Percentiles rank a stretch among this genome's conserved stretches.
Evolutionary conservation across 176 grass and related monocot species (phyloP).

Genomic region (Rhipidocladum racemiflorum): DNA sequence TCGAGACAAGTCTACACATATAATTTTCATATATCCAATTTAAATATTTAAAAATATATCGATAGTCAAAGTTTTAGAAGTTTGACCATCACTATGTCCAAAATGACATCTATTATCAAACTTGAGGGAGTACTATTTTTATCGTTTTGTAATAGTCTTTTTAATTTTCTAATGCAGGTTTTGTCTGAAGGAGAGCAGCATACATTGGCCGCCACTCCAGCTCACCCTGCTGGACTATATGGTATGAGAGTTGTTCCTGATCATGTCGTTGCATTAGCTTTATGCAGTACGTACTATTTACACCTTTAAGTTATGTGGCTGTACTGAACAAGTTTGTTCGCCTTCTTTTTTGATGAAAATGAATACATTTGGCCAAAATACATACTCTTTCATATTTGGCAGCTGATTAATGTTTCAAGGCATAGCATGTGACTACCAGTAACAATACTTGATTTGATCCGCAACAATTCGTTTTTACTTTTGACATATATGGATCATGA

Average conservation of each 20-base stretch:
- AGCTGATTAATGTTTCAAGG: slow-evolving; percentile 1
- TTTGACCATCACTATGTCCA: too few species aligned
- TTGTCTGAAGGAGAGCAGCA: slow-evolving; percentile 66
- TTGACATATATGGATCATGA: neutral
- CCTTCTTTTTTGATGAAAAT: neutral
- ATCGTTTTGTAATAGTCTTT: neutral
- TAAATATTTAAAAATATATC: too few species aligned
- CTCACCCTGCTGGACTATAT: slow-evolving; percentile 74
- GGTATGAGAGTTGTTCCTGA: slow-evolving; percentile 32
- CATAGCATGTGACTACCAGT: neutral
- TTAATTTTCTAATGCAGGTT: slow-evolving; percentile 41
- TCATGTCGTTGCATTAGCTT: neutral
- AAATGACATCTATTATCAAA: too few species aligned
- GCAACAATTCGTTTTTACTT: neutral
- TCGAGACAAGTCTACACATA: too few species aligned
- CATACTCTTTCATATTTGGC: neutral
- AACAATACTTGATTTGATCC: neutral
- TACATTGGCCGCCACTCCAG: slow-evolving; percentile 70
- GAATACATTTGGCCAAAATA: neutral
- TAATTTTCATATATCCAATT: too few species aligned
- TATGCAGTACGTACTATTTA: neutral
- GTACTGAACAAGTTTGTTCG: neutral
- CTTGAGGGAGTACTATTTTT: too few species aligned
- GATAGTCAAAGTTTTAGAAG: too few species aligned
- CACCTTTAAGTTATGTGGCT: neutral